phyloP scores from a whole-genome alignment of 176 grass and related monocot species.

The Thalia dealbata region DNA sequence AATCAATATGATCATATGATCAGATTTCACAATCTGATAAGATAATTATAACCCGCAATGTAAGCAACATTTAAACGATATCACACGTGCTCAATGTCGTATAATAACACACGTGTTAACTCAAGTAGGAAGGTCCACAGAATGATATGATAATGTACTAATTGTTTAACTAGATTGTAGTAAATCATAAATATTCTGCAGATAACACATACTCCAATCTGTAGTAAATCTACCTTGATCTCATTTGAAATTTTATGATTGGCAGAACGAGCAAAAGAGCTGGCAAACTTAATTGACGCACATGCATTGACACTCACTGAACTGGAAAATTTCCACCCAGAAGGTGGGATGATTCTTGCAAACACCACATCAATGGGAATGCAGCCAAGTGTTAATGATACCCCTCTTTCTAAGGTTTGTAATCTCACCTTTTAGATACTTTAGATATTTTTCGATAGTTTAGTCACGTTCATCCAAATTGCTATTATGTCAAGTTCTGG shows the following conservation, averaged over 20 bases:
- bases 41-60: too few relatives aligned
- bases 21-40: too few relatives aligned
- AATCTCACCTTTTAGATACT: not conserved
- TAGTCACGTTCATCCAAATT: not conserved
- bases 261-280: slow-evolving; percentile 71
- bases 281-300: slow-evolving; percentile 74
- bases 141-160: too few relatives aligned
- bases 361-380: slow-evolving; percentile 97
- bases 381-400: slow-evolving; percentile 84
- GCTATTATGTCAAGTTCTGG: not conserved
- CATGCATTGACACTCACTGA: slow-evolving; percentile 72
- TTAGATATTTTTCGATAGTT: not conserved
- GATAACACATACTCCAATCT: not conserved
- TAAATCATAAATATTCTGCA: not conserved
- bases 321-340: slow-evolving; percentile 78
- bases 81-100: too few relatives aligned
- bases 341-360: slow-evolving; percentile 93
- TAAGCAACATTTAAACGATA: too few relatives aligned
- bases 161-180: too few relatives aligned
- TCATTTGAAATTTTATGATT: slow-evolving; percentile 16
- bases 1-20: too few relatives aligned
- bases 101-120: too few relatives aligned
- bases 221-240: not conserved
- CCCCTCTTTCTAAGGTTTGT: slow-evolving; percentile 77
- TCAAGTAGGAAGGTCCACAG: too few relatives aligned